Conservation (phyloP, 164 flowering plant genomes). For the Chimonanthus salicifolius region DNA sequence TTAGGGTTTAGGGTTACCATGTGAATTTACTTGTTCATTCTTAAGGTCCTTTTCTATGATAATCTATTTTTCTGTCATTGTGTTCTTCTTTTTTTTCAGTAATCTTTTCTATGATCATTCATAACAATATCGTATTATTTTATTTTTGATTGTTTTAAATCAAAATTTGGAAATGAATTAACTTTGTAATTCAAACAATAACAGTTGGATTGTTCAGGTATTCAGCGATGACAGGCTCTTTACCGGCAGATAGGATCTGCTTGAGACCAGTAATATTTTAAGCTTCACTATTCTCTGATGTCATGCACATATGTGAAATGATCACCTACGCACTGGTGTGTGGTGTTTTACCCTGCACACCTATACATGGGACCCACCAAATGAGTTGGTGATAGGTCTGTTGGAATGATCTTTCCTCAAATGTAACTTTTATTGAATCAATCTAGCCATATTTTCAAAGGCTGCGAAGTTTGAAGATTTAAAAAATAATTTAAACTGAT, state of each 20-base stretch:
- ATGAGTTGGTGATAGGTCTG: too few species aligned
- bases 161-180: neutral
- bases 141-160: neutral
- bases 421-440: too few species aligned
- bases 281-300: neutral
- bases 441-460: too few species aligned
- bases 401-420: too few species aligned
- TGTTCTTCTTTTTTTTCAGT: neutral
- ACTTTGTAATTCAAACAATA: neutral
- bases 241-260: conserved; percentile 45
- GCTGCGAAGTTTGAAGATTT: too few species aligned
- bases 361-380: too few species aligned
- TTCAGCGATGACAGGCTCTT: conserved; percentile 81
- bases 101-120: neutral
- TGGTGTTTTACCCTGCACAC: too few species aligned
- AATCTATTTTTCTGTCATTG: neutral
- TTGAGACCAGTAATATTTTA: conserved; percentile 57
- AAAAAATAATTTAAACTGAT: too few species aligned
- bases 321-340: too few species aligned
- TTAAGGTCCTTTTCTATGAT: neutral
- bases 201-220: conserved; percentile 47
- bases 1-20: neutral
- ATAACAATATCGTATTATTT: too few species aligned
- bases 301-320: neutral
- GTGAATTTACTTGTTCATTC: neutral